These are phyloP conservation scores for Russula sp. DNA, from an alignment of 768 basidiomycete species.

Conservation along the genomic window DNA sequence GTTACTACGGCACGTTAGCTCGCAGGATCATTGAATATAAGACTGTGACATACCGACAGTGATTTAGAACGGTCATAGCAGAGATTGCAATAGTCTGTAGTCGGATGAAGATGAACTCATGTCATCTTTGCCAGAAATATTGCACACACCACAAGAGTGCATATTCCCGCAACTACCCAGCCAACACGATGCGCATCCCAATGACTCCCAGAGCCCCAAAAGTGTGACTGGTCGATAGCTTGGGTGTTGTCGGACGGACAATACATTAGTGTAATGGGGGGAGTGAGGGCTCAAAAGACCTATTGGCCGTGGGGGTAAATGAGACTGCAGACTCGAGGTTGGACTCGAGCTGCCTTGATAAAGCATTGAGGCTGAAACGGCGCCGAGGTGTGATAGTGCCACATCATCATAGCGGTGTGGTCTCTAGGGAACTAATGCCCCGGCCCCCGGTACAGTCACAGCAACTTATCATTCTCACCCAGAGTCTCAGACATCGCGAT, in stretches of 20 bases:
- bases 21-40: neutral
- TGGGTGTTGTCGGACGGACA: conserved; percentile 55
- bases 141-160: conserved; percentile 51
- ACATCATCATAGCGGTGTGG: no score
- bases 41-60: conserved; percentile 56
- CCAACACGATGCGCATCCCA: conserved; percentile 68
- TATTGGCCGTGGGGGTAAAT: no score
- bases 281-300: neutral
- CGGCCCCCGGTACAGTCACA: no score
- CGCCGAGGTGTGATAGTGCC: no score
- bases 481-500: no score
- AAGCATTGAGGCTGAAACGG: no score
- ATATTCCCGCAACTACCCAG: conserved; percentile 68
- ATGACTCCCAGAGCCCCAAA: conserved; percentile 57
- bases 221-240: conserved; percentile 55
- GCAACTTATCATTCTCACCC: no score
- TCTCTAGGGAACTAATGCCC: no score
- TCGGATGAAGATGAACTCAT: neutral
- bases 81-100: conserved; percentile 61
- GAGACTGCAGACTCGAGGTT: no score
- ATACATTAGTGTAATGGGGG: neutral
- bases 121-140: conserved; percentile 6
- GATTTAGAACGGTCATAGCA: conserved; percentile 50
- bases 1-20: conserved; percentile 45
- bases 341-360: no score